These are phyloP conservation scores for Saccharomycopsis javanensis DNA, from an alignment of 805 yeast genomes.

Conservation along the genomic window DNA sequence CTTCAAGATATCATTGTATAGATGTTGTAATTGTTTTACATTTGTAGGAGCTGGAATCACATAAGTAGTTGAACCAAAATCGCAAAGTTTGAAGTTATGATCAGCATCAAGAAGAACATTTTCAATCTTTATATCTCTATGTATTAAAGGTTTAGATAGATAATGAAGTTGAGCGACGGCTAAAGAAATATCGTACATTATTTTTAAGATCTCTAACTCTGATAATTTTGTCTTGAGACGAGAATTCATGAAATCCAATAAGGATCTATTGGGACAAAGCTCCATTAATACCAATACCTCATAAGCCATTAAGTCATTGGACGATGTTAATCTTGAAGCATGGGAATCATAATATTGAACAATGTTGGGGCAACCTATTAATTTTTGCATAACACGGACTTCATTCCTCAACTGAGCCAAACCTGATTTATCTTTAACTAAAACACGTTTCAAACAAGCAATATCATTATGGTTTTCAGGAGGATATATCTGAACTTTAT, in stretches of 20 bases:
- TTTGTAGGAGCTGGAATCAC: conserved; percentile 53
- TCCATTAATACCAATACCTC: conserved; percentile 93
- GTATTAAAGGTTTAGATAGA: conserved; percentile 57
- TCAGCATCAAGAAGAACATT: conserved; percentile 57
- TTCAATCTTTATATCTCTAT: conserved; percentile 80
- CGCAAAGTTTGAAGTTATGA: conserved; percentile 61
- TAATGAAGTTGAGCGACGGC: conserved; percentile 85
- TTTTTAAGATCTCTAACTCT: conserved; percentile 68
- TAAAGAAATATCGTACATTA: conserved; percentile 70
- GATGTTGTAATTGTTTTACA: conserved; percentile 46
- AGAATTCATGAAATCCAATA: conserved; percentile 86
- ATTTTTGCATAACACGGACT: conserved; percentile 66
- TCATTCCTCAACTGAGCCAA: conserved; percentile 57
- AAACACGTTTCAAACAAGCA: conserved; percentile 65
- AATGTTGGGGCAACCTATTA: conserved; percentile 46
- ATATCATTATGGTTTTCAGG: conserved; percentile 34
- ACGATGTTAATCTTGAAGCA: conserved; percentile 44
- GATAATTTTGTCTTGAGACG: conserved; percentile 68
- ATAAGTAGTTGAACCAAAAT: conserved; percentile 72
- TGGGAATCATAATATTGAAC: conserved; percentile 69
- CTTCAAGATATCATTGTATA: conserved; percentile 61
- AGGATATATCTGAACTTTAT: conserved; percentile 50
- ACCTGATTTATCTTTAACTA: conserved; percentile 63
- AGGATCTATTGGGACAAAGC: conserved; percentile 75
- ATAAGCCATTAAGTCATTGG: conserved; percentile 38